Conservation (phyloP, 352 stramenopile genomes). For the Elongisporangium prolatum region DNA sequence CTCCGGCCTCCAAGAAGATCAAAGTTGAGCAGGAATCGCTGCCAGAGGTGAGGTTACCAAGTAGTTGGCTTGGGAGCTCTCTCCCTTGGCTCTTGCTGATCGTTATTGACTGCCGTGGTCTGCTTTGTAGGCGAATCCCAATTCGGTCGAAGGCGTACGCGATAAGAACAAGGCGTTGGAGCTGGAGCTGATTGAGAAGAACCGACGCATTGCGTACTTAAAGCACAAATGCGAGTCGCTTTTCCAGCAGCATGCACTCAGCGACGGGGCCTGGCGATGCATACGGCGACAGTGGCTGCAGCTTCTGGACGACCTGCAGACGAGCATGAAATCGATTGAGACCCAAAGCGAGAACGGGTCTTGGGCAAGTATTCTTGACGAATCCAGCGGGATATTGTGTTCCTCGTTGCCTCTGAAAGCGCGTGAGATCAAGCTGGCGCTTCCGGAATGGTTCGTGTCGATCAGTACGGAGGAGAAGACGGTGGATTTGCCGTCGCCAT, state of each 20-base stretch:
- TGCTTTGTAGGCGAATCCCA: slow-evolving; percentile 51
- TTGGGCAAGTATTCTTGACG: slow-evolving; percentile 29
- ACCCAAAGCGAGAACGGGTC: slow-evolving; percentile 12
- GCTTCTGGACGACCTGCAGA: slow-evolving; percentile 52
- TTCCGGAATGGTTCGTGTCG: slow-evolving; percentile 72
- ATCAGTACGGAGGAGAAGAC: slow-evolving; percentile 39
- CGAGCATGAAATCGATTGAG: slow-evolving; percentile 20
- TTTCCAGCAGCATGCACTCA: slow-evolving; percentile 45
- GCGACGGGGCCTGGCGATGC: slow-evolving; percentile 45
- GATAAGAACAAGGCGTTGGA: slow-evolving; percentile 73
- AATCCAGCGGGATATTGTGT: slow-evolving; percentile 27
- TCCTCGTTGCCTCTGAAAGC: slow-evolving; percentile 10
- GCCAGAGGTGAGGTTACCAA: slow-evolving; percentile 31
- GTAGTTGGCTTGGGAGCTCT: not conserved
- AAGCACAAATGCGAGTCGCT: slow-evolving; percentile 63
- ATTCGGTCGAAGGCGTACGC: slow-evolving; percentile 66
- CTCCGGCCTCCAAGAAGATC: slow-evolving; percentile 46
- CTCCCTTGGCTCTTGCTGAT: not conserved
- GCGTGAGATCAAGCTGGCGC: slow-evolving; percentile 32
- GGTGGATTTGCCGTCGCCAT: slow-evolving; percentile 18
- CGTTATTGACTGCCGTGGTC: not conserved
- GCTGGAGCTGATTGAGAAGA: slow-evolving; percentile 79
- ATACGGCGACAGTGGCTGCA: slow-evolving; percentile 62
- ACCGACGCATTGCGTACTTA: slow-evolving; percentile 68
- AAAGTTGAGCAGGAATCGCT: slow-evolving; percentile 57